phyloP scores from a whole-genome alignment of 345 rosid genomes.

The Gossypium herbaceum region DNA sequence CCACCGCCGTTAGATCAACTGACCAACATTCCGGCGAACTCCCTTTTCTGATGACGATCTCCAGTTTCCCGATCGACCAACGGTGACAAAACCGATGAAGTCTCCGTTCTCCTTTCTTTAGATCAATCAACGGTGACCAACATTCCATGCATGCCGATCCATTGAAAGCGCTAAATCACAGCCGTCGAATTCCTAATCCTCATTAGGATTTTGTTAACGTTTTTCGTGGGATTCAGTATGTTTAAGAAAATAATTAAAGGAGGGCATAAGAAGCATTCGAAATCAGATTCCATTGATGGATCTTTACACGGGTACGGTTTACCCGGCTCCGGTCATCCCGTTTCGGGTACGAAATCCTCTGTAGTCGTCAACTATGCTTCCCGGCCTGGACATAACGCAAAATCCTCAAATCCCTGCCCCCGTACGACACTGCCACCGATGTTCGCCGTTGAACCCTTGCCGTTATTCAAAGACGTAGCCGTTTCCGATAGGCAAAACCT shows the following conservation, averaged over 20 bases:
- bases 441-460: constrained; percentile 63
- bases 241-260: constrained; percentile 83
- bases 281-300: constrained; percentile 46
- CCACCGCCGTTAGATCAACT: constrained; percentile 21
- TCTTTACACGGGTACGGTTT: constrained; percentile 37
- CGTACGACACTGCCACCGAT: constrained; percentile 42
- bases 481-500: constrained; percentile 53
- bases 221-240: constrained; percentile 33
- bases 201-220: background rate
- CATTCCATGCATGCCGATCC: constrained; percentile 26
- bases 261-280: constrained; percentile 67
- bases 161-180: constrained; percentile 5
- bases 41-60: constrained; percentile 9
- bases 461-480: constrained; percentile 58
- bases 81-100: background rate
- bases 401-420: constrained; percentile 21
- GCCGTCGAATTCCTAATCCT: background rate
- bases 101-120: constrained; percentile 8
- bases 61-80: background rate
- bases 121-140: constrained; percentile 12
- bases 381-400: constrained; percentile 24
- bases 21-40: constrained; percentile 23
- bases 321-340: constrained; percentile 33
- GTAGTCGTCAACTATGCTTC: constrained; percentile 66
- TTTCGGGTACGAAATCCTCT: constrained; percentile 35